phyloP scores from a whole-genome alignment of 768 basidiomycete genomes.

The Sarcomyxa edulis region DNA sequence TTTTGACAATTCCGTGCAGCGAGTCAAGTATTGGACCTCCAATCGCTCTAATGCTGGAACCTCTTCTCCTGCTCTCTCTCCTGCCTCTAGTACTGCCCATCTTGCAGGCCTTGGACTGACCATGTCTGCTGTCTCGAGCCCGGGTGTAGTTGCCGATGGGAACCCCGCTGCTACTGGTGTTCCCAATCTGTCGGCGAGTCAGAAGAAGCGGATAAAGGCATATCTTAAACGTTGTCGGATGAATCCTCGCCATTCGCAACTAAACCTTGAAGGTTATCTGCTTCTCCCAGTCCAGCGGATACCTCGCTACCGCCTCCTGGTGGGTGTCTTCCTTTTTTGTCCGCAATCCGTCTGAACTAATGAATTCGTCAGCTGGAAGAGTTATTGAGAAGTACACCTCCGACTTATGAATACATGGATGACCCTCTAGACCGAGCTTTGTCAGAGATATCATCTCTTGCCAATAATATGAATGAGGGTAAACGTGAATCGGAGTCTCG shows the following conservation, averaged over 20 bases:
- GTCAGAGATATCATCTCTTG: conserved; percentile 81
- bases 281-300: conserved; percentile 94
- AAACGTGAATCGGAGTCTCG: conserved; percentile 94
- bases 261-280: conserved; percentile 91
- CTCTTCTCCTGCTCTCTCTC: conserved; percentile 45
- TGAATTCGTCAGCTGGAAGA: conserved; percentile 65
- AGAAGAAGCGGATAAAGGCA: conserved; percentile 81
- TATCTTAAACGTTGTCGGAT: conserved; percentile 89
- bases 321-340: conserved; percentile 33
- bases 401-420: conserved; percentile 65
- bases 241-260: conserved; percentile 87
- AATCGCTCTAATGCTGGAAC: conserved; percentile 39
- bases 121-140: conserved; percentile 46
- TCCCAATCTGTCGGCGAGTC: conserved; percentile 64
- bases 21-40: conserved; percentile 81
- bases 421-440: conserved; percentile 85
- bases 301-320: conserved; percentile 92
- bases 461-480: conserved; percentile 97
- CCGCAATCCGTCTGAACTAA: conserved; percentile 2
- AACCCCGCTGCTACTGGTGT: conserved; percentile 34
- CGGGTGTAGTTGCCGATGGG: conserved; percentile 37
- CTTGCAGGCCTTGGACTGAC: conserved; percentile 56
- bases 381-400: conserved; percentile 79
- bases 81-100: conserved; percentile 57
- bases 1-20: conserved; percentile 88